Percentiles rank a stretch among this genome's conserved stretches.
Conservation (phyloP, 1,139 yeast genomes). For the Geotrichum europaeum region DNA sequence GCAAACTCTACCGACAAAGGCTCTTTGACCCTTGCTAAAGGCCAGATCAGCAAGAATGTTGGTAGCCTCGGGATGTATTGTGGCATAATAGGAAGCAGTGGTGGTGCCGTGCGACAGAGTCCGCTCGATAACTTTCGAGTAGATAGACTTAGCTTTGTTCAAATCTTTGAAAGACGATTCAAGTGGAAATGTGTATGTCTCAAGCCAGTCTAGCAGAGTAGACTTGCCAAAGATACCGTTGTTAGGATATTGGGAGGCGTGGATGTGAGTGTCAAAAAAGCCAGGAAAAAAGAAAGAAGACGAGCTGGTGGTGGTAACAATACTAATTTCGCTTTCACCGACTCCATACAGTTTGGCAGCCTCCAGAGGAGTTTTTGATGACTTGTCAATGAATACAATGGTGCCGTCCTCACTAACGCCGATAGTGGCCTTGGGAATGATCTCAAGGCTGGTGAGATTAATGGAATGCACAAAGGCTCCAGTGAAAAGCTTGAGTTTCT, state of each 20-base stretch:
- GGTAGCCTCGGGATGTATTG: slow-evolving; percentile 73
- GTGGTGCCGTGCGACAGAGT: slow-evolving; percentile 82
- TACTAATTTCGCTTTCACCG: slow-evolving; percentile 17
- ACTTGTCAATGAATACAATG: slow-evolving; percentile 40
- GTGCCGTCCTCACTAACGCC: slow-evolving; percentile 50
- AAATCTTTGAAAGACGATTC: slow-evolving; percentile 56
- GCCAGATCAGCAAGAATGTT: slow-evolving; percentile 71
- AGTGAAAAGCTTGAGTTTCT: slow-evolving; percentile 33
- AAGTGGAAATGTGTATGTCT: slow-evolving; percentile 79
- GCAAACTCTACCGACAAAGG: slow-evolving; percentile 90
- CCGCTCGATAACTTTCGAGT: slow-evolving; percentile 55
- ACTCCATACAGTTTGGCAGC: slow-evolving; percentile 23
- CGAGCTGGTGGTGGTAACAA: slow-evolving; percentile 21
- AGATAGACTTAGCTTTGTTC: slow-evolving; percentile 53
- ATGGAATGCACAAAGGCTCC: slow-evolving; percentile 60
- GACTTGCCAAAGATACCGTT: slow-evolving; percentile 82
- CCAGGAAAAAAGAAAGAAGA: slow-evolving; percentile 75
- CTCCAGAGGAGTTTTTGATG: slow-evolving; percentile 19
- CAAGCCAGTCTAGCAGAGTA: slow-evolving; percentile 84
- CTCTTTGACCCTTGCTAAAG: slow-evolving; percentile 67
- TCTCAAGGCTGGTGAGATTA: slow-evolving; percentile 42
- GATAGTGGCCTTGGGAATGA: slow-evolving; percentile 44
- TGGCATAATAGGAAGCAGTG: slow-evolving; percentile 85
- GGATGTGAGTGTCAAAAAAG: slow-evolving; percentile 90
- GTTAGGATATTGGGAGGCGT: slow-evolving; percentile 96